Percentiles rank a stretch among this genome's conserved stretches.
These are phyloP conservation scores for Mortierella sp. DNA, from an alignment of 371 early-diverging fungal genomes.

Conservation along the genomic window DNA sequence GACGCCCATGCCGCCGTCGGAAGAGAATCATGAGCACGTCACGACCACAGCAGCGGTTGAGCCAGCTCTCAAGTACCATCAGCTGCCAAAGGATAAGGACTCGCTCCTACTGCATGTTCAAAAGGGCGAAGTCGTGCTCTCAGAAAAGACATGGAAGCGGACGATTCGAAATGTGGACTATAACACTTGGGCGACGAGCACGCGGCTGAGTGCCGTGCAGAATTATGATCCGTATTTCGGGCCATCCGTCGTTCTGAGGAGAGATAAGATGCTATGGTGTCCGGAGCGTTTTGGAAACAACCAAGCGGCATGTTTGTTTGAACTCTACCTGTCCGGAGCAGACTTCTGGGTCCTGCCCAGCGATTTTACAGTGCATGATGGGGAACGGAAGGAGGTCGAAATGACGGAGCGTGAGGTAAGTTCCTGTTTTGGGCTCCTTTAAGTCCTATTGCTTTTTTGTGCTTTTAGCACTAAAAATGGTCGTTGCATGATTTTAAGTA, in stretches of 20 bases:
- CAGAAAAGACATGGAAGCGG: conserved; percentile 54
- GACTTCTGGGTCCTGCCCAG: conserved; percentile 68
- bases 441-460: no score
- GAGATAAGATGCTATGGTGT: conserved; percentile 59
- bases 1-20: conserved; percentile 2
- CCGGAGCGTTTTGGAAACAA: conserved; percentile 72
- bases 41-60: no score
- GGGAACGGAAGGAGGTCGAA: conserved; percentile 21
- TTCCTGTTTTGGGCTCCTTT: no score
- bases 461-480: not conserved
- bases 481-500: no score
- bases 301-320: conserved; percentile 71
- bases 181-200: conserved; percentile 40
- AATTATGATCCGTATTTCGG: conserved; percentile 53
- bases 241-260: conserved; percentile 46
- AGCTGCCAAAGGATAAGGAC: conserved; percentile 37
- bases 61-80: conserved; percentile 20
- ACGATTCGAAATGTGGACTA: conserved; percentile 54
- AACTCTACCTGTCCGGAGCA: conserved; percentile 65
- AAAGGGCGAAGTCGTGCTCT: conserved; percentile 33
- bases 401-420: conserved; percentile 50
- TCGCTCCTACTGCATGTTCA: conserved; percentile 20
- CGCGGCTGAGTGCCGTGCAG: conserved; percentile 44
- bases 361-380: conserved; percentile 61
- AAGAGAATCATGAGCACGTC: not conserved